These are phyloP conservation scores for Calycina herbarum DNA, from an alignment of 2,329 filamentous ascomycete genomes.

Conservation along the genomic window DNA sequence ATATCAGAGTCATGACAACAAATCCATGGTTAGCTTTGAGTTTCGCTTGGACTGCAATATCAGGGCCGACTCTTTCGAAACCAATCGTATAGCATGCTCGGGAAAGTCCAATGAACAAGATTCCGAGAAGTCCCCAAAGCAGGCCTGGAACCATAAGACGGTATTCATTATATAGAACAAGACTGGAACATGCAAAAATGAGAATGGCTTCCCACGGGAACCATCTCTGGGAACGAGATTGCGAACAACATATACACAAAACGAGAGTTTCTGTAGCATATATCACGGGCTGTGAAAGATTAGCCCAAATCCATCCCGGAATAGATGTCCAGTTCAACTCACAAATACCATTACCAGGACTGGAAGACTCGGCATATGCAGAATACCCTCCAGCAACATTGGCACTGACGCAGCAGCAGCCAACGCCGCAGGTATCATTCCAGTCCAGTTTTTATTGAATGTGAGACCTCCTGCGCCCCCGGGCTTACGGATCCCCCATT, in stretches of 20 bases:
- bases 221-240: slow-evolving; percentile 16
- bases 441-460: slow-evolving; percentile 17
- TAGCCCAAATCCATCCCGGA: background rate
- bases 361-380: slow-evolving; percentile 33
- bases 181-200: slow-evolving; percentile 14
- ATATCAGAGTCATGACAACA: slow-evolving; percentile 27
- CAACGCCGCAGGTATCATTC: slow-evolving; percentile 27
- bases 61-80: slow-evolving; percentile 19
- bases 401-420: slow-evolving; percentile 29
- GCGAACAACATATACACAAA: slow-evolving; percentile 23
- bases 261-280: slow-evolving; percentile 28
- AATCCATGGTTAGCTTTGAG: slow-evolving; percentile 27
- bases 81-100: slow-evolving; percentile 27
- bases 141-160: slow-evolving; percentile 34
- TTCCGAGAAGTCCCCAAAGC: slow-evolving; percentile 23
- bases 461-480: slow-evolving; percentile 12
- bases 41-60: slow-evolving; percentile 16
- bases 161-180: slow-evolving; percentile 32
- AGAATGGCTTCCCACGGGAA: slow-evolving; percentile 25
- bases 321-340: slow-evolving; percentile 12
- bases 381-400: slow-evolving; percentile 29
- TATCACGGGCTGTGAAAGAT: slow-evolving; percentile 25
- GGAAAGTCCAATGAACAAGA: slow-evolving; percentile 27
- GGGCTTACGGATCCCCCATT: slow-evolving; percentile 20
- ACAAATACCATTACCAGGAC: slow-evolving; percentile 34